Evolutionary conservation across 163 green algal genomes (phyloP).

Genomic region (Trebouxia gelatinosa): DNA sequence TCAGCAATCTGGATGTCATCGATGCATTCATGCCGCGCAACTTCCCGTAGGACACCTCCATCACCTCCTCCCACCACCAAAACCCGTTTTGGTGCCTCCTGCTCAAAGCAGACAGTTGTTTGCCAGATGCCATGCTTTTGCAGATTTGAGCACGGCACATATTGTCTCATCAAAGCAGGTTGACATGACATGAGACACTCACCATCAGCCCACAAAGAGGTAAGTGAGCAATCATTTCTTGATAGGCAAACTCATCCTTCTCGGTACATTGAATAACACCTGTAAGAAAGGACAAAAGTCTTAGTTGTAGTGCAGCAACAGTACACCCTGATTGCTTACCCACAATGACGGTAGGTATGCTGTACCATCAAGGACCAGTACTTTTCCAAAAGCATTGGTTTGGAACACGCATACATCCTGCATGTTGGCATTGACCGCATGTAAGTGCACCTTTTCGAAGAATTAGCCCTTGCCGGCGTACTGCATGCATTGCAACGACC

Average conservation of each 20-base stretch:
- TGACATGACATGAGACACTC: neutral
- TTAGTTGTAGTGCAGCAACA: too few relatives aligned
- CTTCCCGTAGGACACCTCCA: slow-evolving; percentile 94
- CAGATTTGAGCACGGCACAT: neutral
- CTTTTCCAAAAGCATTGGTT: slow-evolving; percentile 80
- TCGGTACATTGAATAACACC: slow-evolving; percentile 96
- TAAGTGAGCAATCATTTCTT: slow-evolving; percentile 99
- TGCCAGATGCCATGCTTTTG: neutral
- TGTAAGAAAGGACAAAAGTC: too few relatives aligned
- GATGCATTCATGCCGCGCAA: slow-evolving; percentile 79
- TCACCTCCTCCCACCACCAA: slow-evolving; percentile 97
- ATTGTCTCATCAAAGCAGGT: neutral
- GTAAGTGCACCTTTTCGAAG: too few relatives aligned
- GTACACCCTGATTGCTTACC: too few relatives aligned
- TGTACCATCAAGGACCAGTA: slow-evolving; percentile 86
- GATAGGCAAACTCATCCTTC: slow-evolving; percentile 96
- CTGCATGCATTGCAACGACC: too few relatives aligned
- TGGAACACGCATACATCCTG: slow-evolving; percentile 92
- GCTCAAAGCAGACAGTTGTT: neutral
- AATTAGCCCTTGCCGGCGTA: too few relatives aligned
- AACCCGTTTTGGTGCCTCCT: slow-evolving; percentile 77
- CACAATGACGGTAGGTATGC: neutral
- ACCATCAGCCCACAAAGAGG: slow-evolving; percentile 84
- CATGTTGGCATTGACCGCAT: neutral
- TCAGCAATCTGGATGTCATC: slow-evolving; percentile 95